Evolutionary conservation across 148 eudicot species (phyloP), one percentile per base, ranked within the genome.

Genomic region (Suaeda aralocaspica): DNA sequence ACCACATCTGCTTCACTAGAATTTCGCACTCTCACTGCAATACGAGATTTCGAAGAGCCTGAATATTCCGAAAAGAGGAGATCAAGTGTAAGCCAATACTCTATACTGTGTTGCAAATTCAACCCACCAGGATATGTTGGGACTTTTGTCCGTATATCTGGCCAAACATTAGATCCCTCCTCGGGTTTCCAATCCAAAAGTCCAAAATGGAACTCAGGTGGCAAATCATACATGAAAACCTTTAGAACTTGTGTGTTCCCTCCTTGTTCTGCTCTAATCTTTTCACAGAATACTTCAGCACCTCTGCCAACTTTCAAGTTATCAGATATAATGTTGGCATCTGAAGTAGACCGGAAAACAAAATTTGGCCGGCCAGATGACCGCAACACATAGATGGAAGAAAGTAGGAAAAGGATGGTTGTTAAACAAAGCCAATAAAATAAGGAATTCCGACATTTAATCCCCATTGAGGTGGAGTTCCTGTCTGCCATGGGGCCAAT

Each of bases 11-110:
- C 96, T 71, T 91, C 93, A 61, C 90, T 91, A 1, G 99, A 91
- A 69, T 95, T 84, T 30, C 58, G 80, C 42, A 95, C 96, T 77
- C 99, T 83, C 22, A 76, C 59, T 30, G 96, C 97, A 59, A 82
- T 70, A 29, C 89, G 85, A 55, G 80, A 82, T 48, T 12, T 60
- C 0, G 82, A 58, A 71, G 77, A 49, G 34, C 74, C 80, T 29
- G 84, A 64, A 60, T 80, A 81, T 69, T 91, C 92, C 1, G 99
- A 95, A 57, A 68, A 77, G 34, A 95, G 84, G 51, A 95, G 92
- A 84, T 95, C 99, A 67, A 95, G 76, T 6, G 97, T 87, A 50
- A 91, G 95, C 99, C 99, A 95, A 82, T 89, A 95, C 72, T 89
- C 99, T 71, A 95, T 88, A 70, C 99, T 95, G 70, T 95, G 99